Evolutionary conservation across 768 basidiomycete species (phyloP).

Genomic region (Tricholoma terreum): DNA sequence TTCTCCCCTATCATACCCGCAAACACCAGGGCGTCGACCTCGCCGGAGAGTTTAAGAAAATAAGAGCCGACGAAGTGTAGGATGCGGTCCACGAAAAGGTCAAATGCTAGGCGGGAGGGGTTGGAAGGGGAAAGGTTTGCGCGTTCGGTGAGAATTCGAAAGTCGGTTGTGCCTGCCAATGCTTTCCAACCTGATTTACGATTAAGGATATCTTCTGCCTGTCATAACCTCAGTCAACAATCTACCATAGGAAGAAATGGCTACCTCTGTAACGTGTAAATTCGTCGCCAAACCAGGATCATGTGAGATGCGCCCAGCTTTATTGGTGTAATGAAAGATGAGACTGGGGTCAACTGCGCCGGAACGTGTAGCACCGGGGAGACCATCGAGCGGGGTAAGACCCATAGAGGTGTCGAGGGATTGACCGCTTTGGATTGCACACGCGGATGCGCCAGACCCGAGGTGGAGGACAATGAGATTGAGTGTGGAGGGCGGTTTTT

Average conservation of each 20-base stretch:
- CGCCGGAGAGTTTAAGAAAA: constrained; percentile 63
- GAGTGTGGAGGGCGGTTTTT: constrained; percentile 48
- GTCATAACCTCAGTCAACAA: constrained; percentile 6
- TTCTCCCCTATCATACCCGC: constrained; percentile 88
- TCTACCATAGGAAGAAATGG: neutral
- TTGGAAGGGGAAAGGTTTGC: constrained; percentile 28
- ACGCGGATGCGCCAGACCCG: constrained; percentile 86
- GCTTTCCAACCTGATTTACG: constrained; percentile 76
- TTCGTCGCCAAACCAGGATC: constrained; percentile 42
- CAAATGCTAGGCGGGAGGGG: constrained; percentile 62
- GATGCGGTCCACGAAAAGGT: constrained; percentile 76
- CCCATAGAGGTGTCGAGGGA: constrained; percentile 92
- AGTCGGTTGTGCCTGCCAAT: constrained; percentile 79
- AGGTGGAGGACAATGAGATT: constrained; percentile 85
- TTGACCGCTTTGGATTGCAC: constrained; percentile 67
- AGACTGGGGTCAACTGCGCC: constrained; percentile 83
- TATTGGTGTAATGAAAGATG: constrained; percentile 78
- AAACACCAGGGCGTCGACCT: constrained; percentile 80
- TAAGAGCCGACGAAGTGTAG: constrained; percentile 72
- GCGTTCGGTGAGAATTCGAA: constrained; percentile 58
- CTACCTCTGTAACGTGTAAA: constrained; percentile 52
- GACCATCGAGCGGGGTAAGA: constrained; percentile 81
- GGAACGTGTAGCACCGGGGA: constrained; percentile 86
- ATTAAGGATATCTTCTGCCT: constrained; percentile 75
- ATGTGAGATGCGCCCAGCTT: constrained; percentile 52